phyloP scores from a whole-genome alignment of 306 rosid species.

The Myrica gale region DNA sequence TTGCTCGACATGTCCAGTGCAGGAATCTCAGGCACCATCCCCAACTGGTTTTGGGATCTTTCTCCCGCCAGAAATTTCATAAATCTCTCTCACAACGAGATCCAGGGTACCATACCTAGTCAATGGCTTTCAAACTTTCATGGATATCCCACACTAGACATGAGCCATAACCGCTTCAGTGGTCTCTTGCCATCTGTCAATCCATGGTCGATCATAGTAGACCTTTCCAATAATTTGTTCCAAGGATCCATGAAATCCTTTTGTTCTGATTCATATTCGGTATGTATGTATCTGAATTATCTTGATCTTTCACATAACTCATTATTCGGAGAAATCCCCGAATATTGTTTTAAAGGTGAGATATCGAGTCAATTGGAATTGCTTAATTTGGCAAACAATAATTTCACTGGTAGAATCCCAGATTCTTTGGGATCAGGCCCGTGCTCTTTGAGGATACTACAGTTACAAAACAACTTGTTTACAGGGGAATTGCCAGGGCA shows the following conservation, averaged over 20 bases:
- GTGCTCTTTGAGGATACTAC: not conserved
- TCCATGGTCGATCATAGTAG: not conserved
- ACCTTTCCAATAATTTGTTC: not conserved
- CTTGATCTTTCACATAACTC: not conserved
- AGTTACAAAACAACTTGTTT: not conserved
- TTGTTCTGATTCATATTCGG: too few species aligned
- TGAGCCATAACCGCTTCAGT: not conserved
- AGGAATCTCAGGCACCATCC: not conserved
- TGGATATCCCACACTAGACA: not conserved
- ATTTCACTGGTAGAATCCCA: slow-evolving; percentile 5
- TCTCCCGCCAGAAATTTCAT: not conserved
- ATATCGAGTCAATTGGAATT: too few species aligned
- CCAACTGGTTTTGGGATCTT: not conserved
- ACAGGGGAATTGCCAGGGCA: not conserved
- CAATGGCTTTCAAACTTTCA: not conserved
- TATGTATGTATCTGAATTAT: not conserved
- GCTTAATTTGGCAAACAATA: not conserved
- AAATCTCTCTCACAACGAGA: not conserved
- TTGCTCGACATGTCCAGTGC: not conserved
- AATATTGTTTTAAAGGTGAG: not conserved
- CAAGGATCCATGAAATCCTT: not conserved
- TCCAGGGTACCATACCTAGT: not conserved
- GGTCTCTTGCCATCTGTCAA: not conserved
- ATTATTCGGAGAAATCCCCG: not conserved
- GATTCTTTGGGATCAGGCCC: not conserved